Percentiles rank a stretch among this genome's conserved stretches.
These are phyloP conservation scores for Xenoacremonium recifei DNA, from an alignment of 2,329 filamentous ascomycete species.

Conservation along the genomic window DNA sequence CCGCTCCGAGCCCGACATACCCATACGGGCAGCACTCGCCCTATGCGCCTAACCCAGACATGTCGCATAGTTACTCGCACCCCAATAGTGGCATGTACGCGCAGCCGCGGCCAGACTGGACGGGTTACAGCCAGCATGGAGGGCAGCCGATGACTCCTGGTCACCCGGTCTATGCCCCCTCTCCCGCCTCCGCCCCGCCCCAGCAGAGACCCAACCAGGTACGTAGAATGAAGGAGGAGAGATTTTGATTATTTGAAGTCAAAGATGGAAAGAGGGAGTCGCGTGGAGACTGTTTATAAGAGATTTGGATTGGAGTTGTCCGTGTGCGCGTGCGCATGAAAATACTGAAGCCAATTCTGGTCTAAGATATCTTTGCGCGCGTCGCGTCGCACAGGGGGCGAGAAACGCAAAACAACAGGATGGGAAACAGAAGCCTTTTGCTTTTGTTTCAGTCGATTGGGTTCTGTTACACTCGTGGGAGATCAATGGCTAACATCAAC, in stretches of 20 bases:
- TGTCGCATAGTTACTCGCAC: conserved; percentile 75
- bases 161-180: conserved; percentile 54
- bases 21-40: conserved; percentile 81
- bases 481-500: not conserved
- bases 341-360: too few relatives aligned
- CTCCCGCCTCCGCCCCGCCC: conserved; percentile 53
- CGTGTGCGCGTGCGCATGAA: too few relatives aligned
- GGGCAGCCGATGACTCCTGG: conserved; percentile 48
- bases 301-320: too few relatives aligned
- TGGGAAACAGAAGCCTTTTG: too few relatives aligned
- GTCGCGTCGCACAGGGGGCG: too few relatives aligned
- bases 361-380: too few relatives aligned
- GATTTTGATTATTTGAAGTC: not conserved
- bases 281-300: too few relatives aligned
- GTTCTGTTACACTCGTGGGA: not conserved
- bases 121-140: conserved; percentile 59
- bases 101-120: conserved; percentile 74
- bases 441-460: too few relatives aligned
- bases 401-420: too few relatives aligned
- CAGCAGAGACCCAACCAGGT: conserved; percentile 60
- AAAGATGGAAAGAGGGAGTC: not conserved
- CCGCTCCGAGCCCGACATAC: conserved; percentile 89
- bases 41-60: conserved; percentile 81
- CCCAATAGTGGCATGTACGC: conserved; percentile 62
- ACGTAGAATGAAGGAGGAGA: too few relatives aligned